Evolutionary conservation across 2,329 filamentous ascomycete genomes (phyloP), one percentile per base, ranked within the genome.

Genomic region (Colletotrichum nymphaeae): DNA sequence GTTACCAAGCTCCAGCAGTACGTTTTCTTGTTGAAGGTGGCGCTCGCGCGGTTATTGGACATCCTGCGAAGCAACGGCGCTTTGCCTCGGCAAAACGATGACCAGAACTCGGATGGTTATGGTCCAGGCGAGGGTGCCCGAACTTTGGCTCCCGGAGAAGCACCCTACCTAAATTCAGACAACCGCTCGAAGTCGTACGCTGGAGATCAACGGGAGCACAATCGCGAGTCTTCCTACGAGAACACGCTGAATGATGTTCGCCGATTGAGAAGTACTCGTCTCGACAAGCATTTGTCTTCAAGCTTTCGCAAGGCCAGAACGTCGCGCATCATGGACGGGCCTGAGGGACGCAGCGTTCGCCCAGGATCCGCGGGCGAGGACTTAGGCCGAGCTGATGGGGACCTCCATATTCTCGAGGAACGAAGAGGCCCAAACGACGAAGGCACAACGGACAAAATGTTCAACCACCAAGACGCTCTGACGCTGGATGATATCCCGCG

Each of bases 231-330:
- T 64, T 95, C 94, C 32, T 97, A 98, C 80, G 96, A 98, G 85
- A 97, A 95, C 84, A 98, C 96, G 59, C 92, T 99, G 77, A 97
- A 97, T 76, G 97, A 99, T 83, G 97, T 99, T 80, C 93, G 95
- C 78, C 91, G 97, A 75, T 85, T 99, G 72, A 92, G 96, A 76
- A 98, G 97, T 74, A 98, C 96, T 26, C 92, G 97, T 35, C 93
- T 98, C 80, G 96, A 99, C 79, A 96, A 97, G 80, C 95, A 97
- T 78, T 86, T 99, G 56, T 98, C 96, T 46, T 97, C 95, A 26
- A 98, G 95, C 63, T 95, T 96, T 81, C 94, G 94, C 80, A 97
- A 95, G 78, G 94, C 96, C 62, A 90, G 97, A 76, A 95, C 94
- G 30, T 98, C 97, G 9, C 91, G 95, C 67, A 95, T 99, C 72